phyloP scores from a whole-genome alignment of 169 alveolate genomes.

The Babesia bigemina region DNA sequence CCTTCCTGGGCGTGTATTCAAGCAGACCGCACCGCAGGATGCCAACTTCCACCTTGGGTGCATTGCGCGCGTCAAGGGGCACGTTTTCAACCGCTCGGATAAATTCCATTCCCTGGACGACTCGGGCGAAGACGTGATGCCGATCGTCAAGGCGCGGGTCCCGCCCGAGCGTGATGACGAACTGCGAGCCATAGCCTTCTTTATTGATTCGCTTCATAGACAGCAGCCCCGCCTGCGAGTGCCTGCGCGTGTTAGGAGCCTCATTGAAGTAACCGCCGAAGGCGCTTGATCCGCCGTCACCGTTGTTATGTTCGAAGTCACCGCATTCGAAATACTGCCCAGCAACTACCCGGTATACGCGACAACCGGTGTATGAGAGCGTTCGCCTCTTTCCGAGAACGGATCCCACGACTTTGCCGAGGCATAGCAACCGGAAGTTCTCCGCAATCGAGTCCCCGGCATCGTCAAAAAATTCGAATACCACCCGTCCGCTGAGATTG shows the following conservation, averaged over 20 bases:
- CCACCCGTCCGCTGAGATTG: slow-evolving; percentile 87
- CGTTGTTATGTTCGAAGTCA: slow-evolving; percentile 88
- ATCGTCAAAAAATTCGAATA: slow-evolving; percentile 91
- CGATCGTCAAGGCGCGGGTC: slow-evolving; percentile 86
- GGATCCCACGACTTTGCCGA: slow-evolving; percentile 22
- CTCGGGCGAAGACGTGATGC: slow-evolving; percentile 85
- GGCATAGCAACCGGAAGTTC: slow-evolving; percentile 88
- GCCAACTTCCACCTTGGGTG: slow-evolving; percentile 84
- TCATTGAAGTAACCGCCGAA: slow-evolving; percentile 87
- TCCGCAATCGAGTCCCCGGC: slow-evolving; percentile 90
- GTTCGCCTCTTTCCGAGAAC: slow-evolving; percentile 79
- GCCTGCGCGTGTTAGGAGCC: slow-evolving; percentile 81
- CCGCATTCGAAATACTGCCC: slow-evolving; percentile 93
- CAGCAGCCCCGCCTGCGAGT: slow-evolving; percentile 86
- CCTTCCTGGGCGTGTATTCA: slow-evolving; percentile 34
- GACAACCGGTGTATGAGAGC: slow-evolving; percentile 87
- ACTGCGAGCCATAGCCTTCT: slow-evolving; percentile 81
- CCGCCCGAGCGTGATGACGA: slow-evolving; percentile 83
- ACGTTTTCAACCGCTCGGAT: slow-evolving; percentile 85
- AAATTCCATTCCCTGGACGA: slow-evolving; percentile 89
- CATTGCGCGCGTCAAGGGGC: slow-evolving; percentile 80
- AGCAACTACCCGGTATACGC: slow-evolving; percentile 92
- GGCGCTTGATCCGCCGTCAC: slow-evolving; percentile 90
- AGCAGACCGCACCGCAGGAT: slow-evolving; percentile 80
- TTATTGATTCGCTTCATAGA: slow-evolving; percentile 87